Evolutionary conservation across 306 rosid genomes (phyloP), one percentile per base, ranked within the genome.

Genomic region (Trichosanthes truncata): DNA sequence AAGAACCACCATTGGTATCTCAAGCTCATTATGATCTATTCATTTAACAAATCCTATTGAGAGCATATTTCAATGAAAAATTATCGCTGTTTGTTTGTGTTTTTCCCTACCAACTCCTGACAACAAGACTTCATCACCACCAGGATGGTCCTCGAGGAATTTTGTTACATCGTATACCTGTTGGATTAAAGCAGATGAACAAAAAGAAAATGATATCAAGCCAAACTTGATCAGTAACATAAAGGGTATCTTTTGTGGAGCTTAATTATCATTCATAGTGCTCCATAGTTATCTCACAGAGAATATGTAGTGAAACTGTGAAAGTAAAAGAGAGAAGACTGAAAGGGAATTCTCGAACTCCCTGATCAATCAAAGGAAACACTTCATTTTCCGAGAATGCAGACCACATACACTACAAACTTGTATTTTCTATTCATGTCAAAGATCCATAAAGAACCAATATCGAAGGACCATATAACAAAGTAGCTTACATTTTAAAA

Each of bases 91-190:
- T 25, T 63, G 71, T 31, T 6, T 33, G 14, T 55, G 20, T 25
- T 29, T 31, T 25, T 60, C 31, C 31, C 46, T 51, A 95, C 99
- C 99, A 87, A 93, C 85, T 75, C 87, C 83, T 25, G 96, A 85
- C 69, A 93, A 61, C 78, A 95, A 80, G 79, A 91, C 97, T 1
- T 95, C 99, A 79, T 95, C 99, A 25, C 99, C 99, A 36, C 99
- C 99, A 36, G 99, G 99, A 86, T 95, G 99, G 79, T 95, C 99
- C 43, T 95, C 97, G 78, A 95, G 89, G 91, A 95, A 95, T 71
- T 87, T 90, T 11, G 99, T 93, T 82, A 95, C 97, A 84, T 95
- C 83, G 52, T 87, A 95, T 25, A 93, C 99, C 99, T 95, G 93
- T 78, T 71, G 57, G 40, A 78, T 61, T 45, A 51, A 40, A 36